These are phyloP conservation scores for Hippophae tibetana DNA, from an alignment of 306 rosid genomes.

Conservation along the genomic window DNA sequence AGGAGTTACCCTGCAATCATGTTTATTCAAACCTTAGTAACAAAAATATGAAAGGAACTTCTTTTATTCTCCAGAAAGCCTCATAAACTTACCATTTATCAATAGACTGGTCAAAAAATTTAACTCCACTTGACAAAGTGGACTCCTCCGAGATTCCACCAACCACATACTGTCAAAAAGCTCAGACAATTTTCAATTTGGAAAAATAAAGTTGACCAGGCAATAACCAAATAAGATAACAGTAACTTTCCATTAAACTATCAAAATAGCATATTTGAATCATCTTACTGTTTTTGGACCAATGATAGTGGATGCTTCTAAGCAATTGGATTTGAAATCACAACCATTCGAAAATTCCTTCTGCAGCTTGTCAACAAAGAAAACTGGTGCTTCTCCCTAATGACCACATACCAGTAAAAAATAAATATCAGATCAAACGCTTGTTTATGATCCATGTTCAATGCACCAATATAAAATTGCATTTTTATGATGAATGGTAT, in stretches of 20 bases:
- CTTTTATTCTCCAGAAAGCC: constrained; percentile 12
- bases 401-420: constrained; percentile 24
- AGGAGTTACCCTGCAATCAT: constrained; percentile 55
- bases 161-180: constrained; percentile 82
- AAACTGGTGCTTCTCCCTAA: constrained; percentile 89
- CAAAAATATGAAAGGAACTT: constrained; percentile 14
- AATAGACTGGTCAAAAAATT: constrained; percentile 52
- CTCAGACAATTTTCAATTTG: constrained; percentile 22
- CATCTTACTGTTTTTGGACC: constrained; percentile 66
- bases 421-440: constrained; percentile 23
- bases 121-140: constrained; percentile 56
- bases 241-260: constrained; percentile 17
- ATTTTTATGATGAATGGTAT: constrained; percentile 1
- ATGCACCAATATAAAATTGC: constrained; percentile 14
- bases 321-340: constrained; percentile 43
- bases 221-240: constrained; percentile 26
- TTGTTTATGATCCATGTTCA: constrained; percentile 19
- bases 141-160: constrained; percentile 71
- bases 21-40: constrained; percentile 31
- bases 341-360: constrained; percentile 41
- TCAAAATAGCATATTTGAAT: constrained; percentile 10
- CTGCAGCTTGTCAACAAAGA: constrained; percentile 52
- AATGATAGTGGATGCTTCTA: constrained; percentile 31
- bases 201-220: constrained; percentile 24
- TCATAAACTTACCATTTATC: constrained; percentile 59